A percentile compares a stretch with the other conserved stretches of the same genome.
Evolutionary conservation across 176 grass and related monocot species (phyloP).

Genomic region (Canna indica): DNA sequence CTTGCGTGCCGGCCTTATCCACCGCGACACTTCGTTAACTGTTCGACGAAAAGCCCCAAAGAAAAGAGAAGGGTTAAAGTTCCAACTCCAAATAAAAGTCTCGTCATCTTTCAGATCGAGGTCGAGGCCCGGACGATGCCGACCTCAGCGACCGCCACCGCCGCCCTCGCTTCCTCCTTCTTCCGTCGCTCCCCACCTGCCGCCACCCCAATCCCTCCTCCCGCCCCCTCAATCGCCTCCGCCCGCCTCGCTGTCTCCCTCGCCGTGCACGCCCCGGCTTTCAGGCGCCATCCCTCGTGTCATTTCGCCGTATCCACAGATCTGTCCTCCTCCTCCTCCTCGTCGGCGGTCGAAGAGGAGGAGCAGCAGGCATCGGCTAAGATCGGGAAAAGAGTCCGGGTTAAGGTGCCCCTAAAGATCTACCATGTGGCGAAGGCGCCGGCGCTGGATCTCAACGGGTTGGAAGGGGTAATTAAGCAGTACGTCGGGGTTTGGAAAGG

Average conservation of each 20-base stretch:
- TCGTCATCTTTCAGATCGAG: background rate
- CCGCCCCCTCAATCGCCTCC: background rate
- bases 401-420: slow-evolving; percentile 27
- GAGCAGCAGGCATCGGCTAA: background rate
- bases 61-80: background rate
- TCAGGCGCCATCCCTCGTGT: slow-evolving; percentile 8
- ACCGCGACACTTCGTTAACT: too few species aligned
- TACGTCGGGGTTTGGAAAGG: slow-evolving; percentile 33
- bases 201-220: background rate
- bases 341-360: slow-evolving; percentile 7
- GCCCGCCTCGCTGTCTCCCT: background rate
- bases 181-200: slow-evolving; percentile 6
- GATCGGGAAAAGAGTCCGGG: slow-evolving; percentile 30
- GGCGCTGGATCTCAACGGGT: slow-evolving; percentile 33
- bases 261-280: background rate
- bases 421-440: slow-evolving; percentile 30
- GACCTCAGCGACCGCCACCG: slow-evolving; percentile 17
- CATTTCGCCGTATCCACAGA: slow-evolving; percentile 15
- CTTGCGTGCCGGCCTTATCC: too few species aligned
- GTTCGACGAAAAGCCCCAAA: too few species aligned
- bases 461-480: slow-evolving; percentile 32
- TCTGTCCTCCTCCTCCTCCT: slow-evolving; percentile 5
- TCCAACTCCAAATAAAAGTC: background rate
- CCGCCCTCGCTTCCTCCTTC: slow-evolving; percentile 13
- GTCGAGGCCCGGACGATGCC: slow-evolving; percentile 22